These are phyloP conservation scores for Backusella luteola DNA, from an alignment of 192 early-diverging fungal species.

Conservation along the genomic window DNA sequence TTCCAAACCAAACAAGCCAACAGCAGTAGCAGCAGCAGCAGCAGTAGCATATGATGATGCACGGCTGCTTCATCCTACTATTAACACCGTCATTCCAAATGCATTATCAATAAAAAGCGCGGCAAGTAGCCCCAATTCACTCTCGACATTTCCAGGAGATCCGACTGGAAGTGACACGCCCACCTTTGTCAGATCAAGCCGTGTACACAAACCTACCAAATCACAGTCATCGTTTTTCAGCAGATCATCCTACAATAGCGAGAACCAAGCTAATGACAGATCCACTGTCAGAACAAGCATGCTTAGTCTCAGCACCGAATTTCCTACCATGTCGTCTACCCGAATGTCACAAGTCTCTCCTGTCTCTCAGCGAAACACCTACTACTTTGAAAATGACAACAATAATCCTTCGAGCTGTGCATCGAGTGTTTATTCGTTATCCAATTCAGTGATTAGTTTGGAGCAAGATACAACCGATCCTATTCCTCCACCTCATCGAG, in stretches of 20 bases:
- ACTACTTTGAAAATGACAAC: background rate
- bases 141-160: conserved; percentile 8
- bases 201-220: conserved; percentile 14
- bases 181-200: background rate
- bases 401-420: background rate
- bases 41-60: background rate
- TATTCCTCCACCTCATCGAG: background rate
- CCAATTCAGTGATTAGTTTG: conserved; percentile 17
- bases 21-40: background rate
- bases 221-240: conserved; percentile 31
- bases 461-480: background rate
- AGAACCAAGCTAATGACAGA: background rate
- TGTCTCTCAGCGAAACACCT: background rate
- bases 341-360: background rate
- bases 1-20: background rate
- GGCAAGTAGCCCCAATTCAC: background rate
- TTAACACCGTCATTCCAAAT: background rate
- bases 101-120: background rate
- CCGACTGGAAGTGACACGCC: background rate
- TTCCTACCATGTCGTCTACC: background rate
- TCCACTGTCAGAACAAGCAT: background rate
- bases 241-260: background rate
- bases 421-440: background rate
- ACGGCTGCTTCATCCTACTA: background rate
- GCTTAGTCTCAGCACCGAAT: background rate